These are phyloP conservation scores for Sugiyamaella castrensis DNA, from an alignment of 1,139 yeast genomes.

Conservation along the genomic window DNA sequence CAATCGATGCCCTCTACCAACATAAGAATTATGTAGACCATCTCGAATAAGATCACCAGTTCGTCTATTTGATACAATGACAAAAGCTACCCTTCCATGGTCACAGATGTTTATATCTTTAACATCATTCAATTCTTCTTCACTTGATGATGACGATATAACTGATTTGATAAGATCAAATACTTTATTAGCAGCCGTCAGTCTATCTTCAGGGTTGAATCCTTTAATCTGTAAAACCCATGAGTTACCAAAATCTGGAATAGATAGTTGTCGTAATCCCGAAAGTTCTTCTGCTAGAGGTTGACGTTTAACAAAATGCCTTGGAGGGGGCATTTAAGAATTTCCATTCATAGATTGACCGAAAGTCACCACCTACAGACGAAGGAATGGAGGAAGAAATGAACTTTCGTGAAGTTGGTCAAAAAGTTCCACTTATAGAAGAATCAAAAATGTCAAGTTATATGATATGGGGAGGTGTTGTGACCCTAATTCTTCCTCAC, in stretches of 20 bases:
- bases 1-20: conserved; percentile 28
- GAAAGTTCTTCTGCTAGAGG: too few relatives aligned
- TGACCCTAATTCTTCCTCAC: too few relatives aligned
- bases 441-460: too few relatives aligned
- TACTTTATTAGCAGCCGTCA: conserved; percentile 1
- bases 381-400: too few relatives aligned
- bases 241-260: not conserved
- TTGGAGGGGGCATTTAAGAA: too few relatives aligned
- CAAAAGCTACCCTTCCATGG: conserved; percentile 13
- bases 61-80: conserved; percentile 14
- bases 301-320: too few relatives aligned
- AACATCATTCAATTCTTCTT: not conserved
- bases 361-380: too few relatives aligned
- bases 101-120: conserved; percentile 3
- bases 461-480: too few relatives aligned
- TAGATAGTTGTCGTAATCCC: not conserved
- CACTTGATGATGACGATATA: not conserved
- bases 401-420: too few relatives aligned
- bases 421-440: too few relatives aligned
- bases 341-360: too few relatives aligned
- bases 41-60: conserved; percentile 21
- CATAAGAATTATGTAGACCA: conserved; percentile 22
- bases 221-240: conserved; percentile 6
- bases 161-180: not conserved
- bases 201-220: not conserved